A percentile compares a stretch with the other conserved stretches of the same genome.
Evolutionary conservation across 2,329 filamentous ascomycete species (phyloP).

Genomic region (Torrubiellomyces zombiae): DNA sequence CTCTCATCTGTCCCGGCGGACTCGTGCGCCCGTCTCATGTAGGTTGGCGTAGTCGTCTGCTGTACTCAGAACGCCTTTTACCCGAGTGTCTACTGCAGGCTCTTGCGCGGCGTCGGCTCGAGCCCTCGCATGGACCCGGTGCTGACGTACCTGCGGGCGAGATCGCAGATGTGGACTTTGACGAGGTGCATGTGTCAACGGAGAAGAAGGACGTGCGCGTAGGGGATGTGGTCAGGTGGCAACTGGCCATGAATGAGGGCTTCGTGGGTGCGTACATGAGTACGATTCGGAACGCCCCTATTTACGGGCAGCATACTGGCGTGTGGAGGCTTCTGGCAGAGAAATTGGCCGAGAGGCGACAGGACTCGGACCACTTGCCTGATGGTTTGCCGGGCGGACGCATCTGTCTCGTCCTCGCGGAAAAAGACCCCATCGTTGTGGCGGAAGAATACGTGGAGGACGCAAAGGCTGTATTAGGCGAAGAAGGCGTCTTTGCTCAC

Average conservation of each 20-base stretch:
- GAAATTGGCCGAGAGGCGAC: slow-evolving; percentile 25
- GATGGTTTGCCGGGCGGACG: slow-evolving; percentile 26
- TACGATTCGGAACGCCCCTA: slow-evolving; percentile 51
- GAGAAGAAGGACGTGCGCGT: slow-evolving; percentile 32
- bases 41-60: slow-evolving; percentile 39
- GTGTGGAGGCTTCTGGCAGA: slow-evolving; percentile 43
- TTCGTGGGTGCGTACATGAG: slow-evolving; percentile 57
- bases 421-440: slow-evolving; percentile 50
- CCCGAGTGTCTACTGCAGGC: slow-evolving; percentile 40
- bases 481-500: slow-evolving; percentile 36
- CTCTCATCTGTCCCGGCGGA: slow-evolving; percentile 52
- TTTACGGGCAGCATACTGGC: slow-evolving; percentile 39
- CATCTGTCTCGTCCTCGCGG: slow-evolving; percentile 49
- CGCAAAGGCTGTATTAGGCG: slow-evolving; percentile 36
- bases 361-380: slow-evolving; percentile 11
- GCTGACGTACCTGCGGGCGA: slow-evolving; percentile 20
- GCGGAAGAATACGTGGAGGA: slow-evolving; percentile 47
- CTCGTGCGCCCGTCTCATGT: slow-evolving; percentile 49
- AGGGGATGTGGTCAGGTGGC: slow-evolving; percentile 50
- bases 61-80: slow-evolving; percentile 44
- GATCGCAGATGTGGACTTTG: slow-evolving; percentile 20
- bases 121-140: slow-evolving; percentile 23
- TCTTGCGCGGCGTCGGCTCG: slow-evolving; percentile 33
- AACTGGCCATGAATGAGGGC: slow-evolving; percentile 46
- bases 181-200: slow-evolving; percentile 33